Evolutionary conservation across 768 basidiomycete genomes (phyloP).

Genomic region (Nidularia pulvinata): DNA sequence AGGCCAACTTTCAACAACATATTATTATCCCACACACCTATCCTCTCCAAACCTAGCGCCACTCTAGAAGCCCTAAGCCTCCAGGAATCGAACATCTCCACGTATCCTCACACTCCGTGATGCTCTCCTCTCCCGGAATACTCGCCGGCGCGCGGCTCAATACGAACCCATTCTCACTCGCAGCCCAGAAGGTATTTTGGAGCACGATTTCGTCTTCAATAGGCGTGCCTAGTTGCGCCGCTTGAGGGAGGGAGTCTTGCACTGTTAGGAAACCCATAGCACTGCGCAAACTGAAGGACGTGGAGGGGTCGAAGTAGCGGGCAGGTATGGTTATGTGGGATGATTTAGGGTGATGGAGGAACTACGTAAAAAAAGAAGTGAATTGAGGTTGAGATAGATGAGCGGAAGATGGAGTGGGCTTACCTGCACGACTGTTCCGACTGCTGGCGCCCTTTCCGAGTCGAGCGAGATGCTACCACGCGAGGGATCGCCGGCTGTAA

Average conservation of each 20-base stretch:
- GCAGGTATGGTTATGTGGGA: slow-evolving; percentile 13
- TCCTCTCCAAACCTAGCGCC: background rate
- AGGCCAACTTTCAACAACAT: too few species aligned
- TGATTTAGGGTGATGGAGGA: slow-evolving; percentile 35
- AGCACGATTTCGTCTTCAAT: slow-evolving; percentile 11
- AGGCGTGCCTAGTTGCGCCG: too few species aligned
- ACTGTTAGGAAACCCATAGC: too few species aligned
- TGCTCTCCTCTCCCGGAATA: background rate
- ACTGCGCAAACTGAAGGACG: background rate
- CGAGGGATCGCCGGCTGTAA: slow-evolving; percentile 73
- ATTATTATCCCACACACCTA: too few species aligned
- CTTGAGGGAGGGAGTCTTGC: too few species aligned
- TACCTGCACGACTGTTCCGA: slow-evolving; percentile 51
- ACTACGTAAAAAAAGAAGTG: slow-evolving; percentile 19
- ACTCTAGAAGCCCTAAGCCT: background rate
- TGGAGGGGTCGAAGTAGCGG: background rate
- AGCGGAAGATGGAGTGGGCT: slow-evolving; percentile 1
- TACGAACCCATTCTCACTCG: slow-evolving; percentile 32
- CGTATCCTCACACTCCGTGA: background rate
- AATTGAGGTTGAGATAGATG: slow-evolving; percentile 1
- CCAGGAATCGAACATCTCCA: background rate
- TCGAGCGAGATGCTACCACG: slow-evolving; percentile 65
- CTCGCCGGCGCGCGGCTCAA: background rate
- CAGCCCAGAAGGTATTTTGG: slow-evolving; percentile 36
- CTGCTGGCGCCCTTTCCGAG: slow-evolving; percentile 43